Conservation (phyloP, 2,329 filamentous ascomycete species). For the Calonectria pteridis region DNA sequence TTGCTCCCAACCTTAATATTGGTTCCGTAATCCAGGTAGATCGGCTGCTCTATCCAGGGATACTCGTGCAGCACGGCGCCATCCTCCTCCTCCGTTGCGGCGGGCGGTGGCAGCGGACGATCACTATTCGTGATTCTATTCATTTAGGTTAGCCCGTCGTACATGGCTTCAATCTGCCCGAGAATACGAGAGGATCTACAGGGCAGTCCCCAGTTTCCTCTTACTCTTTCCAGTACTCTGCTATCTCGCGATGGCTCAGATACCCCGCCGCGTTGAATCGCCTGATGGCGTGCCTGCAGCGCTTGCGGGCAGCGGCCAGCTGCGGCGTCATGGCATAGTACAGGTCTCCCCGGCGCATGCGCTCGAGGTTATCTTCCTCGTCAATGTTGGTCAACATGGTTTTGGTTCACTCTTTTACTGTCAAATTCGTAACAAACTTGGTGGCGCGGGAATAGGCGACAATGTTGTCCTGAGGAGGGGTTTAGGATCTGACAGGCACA, state of each 20-base stretch:
- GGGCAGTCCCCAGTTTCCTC: slow-evolving; percentile 34
- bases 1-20: slow-evolving; percentile 76
- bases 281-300: slow-evolving; percentile 71
- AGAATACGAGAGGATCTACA: background rate
- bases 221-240: slow-evolving; percentile 80
- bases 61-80: slow-evolving; percentile 72
- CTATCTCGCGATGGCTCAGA: slow-evolving; percentile 69
- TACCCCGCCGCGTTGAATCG: slow-evolving; percentile 75
- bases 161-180: too few relatives aligned
- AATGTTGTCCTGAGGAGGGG: background rate
- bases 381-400: slow-evolving; percentile 46
- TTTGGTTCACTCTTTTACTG: background rate
- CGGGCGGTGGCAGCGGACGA: slow-evolving; percentile 71
- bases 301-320: slow-evolving; percentile 70
- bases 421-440: too few relatives aligned
- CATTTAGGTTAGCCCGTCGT: background rate
- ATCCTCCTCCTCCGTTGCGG: slow-evolving; percentile 71
- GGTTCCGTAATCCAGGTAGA: slow-evolving; percentile 82
- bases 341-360: slow-evolving; percentile 77
- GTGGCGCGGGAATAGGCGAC: background rate
- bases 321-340: slow-evolving; percentile 81
- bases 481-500: background rate
- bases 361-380: slow-evolving; percentile 60
- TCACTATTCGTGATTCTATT: slow-evolving; percentile 72
- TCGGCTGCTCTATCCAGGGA: slow-evolving; percentile 77